phyloP scores from a whole-genome alignment of 352 stramenopile genomes.

The Pilasporangium apinafurcum region DNA sequence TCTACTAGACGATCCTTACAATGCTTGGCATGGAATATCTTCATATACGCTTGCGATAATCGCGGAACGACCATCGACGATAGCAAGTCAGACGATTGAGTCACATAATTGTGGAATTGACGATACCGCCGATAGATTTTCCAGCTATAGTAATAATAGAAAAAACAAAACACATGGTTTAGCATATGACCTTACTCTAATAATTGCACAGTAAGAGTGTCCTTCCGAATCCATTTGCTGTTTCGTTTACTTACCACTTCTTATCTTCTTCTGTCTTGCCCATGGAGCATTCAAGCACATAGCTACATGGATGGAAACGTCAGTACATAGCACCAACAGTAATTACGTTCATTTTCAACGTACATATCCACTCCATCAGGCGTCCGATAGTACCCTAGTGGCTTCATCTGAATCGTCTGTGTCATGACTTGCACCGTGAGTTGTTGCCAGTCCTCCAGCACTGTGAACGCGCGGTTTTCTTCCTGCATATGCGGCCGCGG shows the following conservation, averaged over 20 bases:
- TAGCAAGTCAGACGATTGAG: constrained; percentile 51
- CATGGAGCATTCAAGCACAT: constrained; percentile 73
- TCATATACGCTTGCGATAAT: constrained; percentile 72
- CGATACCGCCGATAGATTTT: constrained; percentile 84
- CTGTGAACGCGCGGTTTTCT: constrained; percentile 48
- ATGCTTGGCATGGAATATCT: constrained; percentile 75
- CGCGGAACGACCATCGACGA: constrained; percentile 46
- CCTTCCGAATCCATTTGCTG: too few species aligned
- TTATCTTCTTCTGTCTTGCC: constrained; percentile 20
- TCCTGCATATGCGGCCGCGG: constrained; percentile 59
- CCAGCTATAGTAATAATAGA: constrained; percentile 27
- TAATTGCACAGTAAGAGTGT: too few species aligned
- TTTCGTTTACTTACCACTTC: constrained; percentile 36
- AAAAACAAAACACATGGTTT: background rate
- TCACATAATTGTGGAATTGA: constrained; percentile 74
- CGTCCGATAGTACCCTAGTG: constrained; percentile 75
- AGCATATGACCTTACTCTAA: background rate
- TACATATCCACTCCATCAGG: constrained; percentile 79
- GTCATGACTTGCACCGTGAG: constrained; percentile 44
- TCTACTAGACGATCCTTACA: constrained; percentile 75
- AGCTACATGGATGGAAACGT: constrained; percentile 23
- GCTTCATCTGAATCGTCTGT: constrained; percentile 40
- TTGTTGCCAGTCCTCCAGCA: constrained; percentile 57
- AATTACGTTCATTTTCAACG: constrained; percentile 7
- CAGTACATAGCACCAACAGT: background rate